A percentile compares a stretch with the other conserved stretches of the same genome.
Conservation (phyloP, 441 rosid genomes). For the Gossypium schwendimanii region DNA sequence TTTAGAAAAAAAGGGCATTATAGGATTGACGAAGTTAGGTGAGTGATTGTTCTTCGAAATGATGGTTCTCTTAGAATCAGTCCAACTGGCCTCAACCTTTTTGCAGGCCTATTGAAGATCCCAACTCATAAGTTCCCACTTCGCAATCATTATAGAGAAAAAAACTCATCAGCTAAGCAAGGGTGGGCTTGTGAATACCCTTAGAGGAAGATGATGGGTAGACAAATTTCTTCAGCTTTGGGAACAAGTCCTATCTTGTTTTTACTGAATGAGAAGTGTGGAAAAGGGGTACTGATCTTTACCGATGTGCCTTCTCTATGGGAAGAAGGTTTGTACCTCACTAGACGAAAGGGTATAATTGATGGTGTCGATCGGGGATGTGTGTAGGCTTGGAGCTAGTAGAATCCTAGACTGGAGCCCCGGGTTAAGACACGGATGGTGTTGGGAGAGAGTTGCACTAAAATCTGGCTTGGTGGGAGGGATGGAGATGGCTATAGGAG, state of each 20-base stretch:
- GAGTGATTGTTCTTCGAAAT: neutral
- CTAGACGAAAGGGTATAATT: neutral
- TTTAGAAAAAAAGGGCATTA: neutral
- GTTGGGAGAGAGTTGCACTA: neutral
- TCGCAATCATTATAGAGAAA: neutral
- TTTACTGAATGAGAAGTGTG: neutral
- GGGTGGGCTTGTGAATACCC: neutral
- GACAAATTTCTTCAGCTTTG: neutral
- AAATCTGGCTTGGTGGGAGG: neutral
- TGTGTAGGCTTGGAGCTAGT: neutral
- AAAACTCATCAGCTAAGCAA: neutral
- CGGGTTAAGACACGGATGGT: neutral
- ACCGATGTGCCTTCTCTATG: neutral
- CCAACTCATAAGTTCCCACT: neutral
- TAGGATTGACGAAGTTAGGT: neutral
- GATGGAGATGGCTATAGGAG: neutral
- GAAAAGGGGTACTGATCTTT: neutral
- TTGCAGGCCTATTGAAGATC: neutral
- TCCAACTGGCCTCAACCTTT: neutral
- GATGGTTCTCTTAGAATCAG: neutral
- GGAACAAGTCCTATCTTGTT: neutral
- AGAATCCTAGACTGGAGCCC: neutral
- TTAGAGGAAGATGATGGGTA: neutral
- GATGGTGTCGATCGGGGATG: neutral
- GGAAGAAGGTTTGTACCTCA: neutral